Base-by-base conservation (phyloP, 2,329 filamentous ascomycete genomes). In the Bipolaris cookei region DNA sequence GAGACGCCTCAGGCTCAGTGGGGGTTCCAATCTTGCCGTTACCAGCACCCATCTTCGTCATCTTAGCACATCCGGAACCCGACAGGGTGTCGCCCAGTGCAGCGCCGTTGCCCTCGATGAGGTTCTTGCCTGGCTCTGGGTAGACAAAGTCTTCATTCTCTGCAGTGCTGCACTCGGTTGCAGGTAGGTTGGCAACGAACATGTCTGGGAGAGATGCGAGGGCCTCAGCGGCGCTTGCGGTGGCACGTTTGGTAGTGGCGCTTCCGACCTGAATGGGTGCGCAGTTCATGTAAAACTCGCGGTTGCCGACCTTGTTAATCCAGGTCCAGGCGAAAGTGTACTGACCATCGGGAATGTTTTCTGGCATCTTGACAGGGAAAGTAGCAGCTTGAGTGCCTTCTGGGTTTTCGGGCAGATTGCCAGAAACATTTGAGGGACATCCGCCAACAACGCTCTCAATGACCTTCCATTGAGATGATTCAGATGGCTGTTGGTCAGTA, bases 251-350 rank as follows among this genome's bases (percentile, higher is more conserved):
- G 54, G 86, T 68, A 51, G 76, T 73, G 20, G 79, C 78, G 3
- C 76, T 79, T 0, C 85, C 85, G 21, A 98, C 82, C 0, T 82
- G 84, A 45, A 96, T 76, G 0, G 91, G 86, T 0, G 90, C 91
- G 67, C 94, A 99, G 83, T 97, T 96, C 92, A 97, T 96, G 83
- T 98, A 97, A 84, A 97, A 92, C 74, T 98, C 95, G 1, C 93
- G 88, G 80, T 97, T 97, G 2, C 95, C 95, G 8, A 96, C 71
- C 58, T 89, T 90, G 78, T 98, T 98, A 78, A 96, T 87, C 95
- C 95, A 98, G 0, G 92, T 92, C 92, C 93, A 98, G 0, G 91
- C 91, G 4, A 98, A 81, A 0, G 88, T 90, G 47, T 91, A 94
- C 18, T 89, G 83, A 0, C 94, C 95, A 0, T 87, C 78, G 1